These are phyloP conservation scores for Colletotrichum tofieldiae DNA, from an alignment of 2,329 filamentous ascomycete genomes.

Conservation along the genomic window DNA sequence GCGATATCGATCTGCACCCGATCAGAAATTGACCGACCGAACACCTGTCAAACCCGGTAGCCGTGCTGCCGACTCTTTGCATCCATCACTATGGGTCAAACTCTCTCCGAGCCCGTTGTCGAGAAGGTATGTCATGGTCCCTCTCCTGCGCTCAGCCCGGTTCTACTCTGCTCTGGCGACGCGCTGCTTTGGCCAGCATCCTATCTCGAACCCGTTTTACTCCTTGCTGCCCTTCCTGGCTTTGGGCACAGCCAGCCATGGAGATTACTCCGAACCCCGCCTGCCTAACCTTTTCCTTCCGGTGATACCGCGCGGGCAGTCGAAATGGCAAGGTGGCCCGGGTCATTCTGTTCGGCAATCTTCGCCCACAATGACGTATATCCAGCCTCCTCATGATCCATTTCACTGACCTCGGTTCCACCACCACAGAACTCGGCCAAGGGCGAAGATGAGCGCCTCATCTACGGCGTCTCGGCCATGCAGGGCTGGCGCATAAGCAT, in stretches of 20 bases:
- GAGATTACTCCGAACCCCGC: constrained; percentile 18
- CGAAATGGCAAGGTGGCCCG: constrained; percentile 21
- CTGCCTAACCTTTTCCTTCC: background rate
- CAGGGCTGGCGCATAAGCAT: constrained; percentile 99
- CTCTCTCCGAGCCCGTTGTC: constrained; percentile 97
- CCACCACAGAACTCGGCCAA: constrained; percentile 82
- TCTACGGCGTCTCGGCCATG: constrained; percentile 98
- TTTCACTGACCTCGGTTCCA: constrained; percentile 36
- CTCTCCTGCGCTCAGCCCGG: background rate
- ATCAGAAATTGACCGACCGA: constrained; percentile 35
- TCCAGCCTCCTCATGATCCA: background rate
- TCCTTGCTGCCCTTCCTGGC: background rate
- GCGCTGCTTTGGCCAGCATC: background rate
- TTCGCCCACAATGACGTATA: constrained; percentile 35
- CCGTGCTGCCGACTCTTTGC: constrained; percentile 49
- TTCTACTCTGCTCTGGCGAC: constrained; percentile 4
- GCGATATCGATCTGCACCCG: constrained; percentile 17
- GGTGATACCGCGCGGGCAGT: constrained; percentile 31
- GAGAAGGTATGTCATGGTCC: constrained; percentile 86
- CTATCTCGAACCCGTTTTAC: constrained; percentile 1
- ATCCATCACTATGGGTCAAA: constrained; percentile 88
- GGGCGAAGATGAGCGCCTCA: constrained; percentile 92
- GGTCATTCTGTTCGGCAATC: background rate
- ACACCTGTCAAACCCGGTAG: constrained; percentile 45
- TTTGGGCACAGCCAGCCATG: background rate